Evolutionary conservation across 352 stramenopile genomes (phyloP), one percentile per base, ranked within the genome.

Genomic region (Globisporangium cystogenes): DNA sequence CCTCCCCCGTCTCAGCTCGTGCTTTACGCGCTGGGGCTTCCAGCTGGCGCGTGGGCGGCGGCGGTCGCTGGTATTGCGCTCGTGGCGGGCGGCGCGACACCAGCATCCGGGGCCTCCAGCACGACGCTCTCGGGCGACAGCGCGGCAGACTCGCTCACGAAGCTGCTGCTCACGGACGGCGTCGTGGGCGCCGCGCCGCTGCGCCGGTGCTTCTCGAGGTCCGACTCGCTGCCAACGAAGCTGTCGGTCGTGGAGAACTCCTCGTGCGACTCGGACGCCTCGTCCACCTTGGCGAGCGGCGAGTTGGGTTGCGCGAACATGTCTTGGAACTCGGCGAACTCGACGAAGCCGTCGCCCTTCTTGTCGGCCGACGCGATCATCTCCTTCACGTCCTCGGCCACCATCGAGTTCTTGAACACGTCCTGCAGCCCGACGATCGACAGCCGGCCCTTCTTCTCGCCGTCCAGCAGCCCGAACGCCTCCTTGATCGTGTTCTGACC

Each of bases 401-500:
- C 71, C 57, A 96, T 88, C 57, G 90, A 91, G 53, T 93, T 77
- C 67, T 79, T 93, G 64, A 95, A 95, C 51, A 96, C 72, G 37
- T 93, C 76, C 48, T 90, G 74, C 18, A 96, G 65, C 31, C 93
- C 83, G 41, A 97, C 76, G 59, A 96, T 84, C 43, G 90, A 97
- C 1, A 98, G 79, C n/a, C 76, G 88, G 2, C 89, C 90, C 29
- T 79, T 93, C 44, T 94, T 90, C 67, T 98, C 87, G 42, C 72
- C 75, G 60, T 98, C 91, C 20, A 98, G 65, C 49, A 92, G 71
- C 36, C 87, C 70, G 53, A 97, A 97, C 0, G 88, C 88, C 49
- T 97, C 90, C 39, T 94, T 95, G 59, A 98, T 86, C 3, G 86
- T 90, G 54, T 96, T 93, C 67, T 98, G 89, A 16, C 74, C 76